These are phyloP conservation scores for Gamarada debralockiae DNA, from an alignment of 495 filamentous ascomycete genomes.

Conservation along the genomic window DNA sequence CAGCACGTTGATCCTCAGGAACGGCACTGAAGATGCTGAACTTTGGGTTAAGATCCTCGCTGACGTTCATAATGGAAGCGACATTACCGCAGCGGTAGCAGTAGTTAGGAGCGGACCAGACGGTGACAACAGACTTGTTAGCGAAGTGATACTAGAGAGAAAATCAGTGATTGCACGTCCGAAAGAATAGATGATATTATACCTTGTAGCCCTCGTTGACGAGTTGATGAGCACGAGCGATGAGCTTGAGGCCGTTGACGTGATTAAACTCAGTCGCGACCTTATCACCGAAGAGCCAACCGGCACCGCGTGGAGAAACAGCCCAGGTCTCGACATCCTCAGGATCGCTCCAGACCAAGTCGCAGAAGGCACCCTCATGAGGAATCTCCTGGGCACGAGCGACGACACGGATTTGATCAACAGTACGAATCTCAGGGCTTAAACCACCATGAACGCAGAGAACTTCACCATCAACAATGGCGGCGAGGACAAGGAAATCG, in stretches of 20 bases:
- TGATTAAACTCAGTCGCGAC: conserved; percentile 99
- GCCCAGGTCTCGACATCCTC: conserved; percentile 99
- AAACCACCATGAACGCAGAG: conserved; percentile 97
- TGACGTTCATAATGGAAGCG: conserved; percentile 93
- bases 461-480: conserved; percentile 95
- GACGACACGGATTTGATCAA: conserved; percentile 96
- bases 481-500: conserved; percentile 93
- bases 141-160: conserved; percentile 76
- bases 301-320: conserved; percentile 88
- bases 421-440: conserved; percentile 90
- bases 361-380: conserved; percentile 96
- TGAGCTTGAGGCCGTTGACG: conserved; percentile 90
- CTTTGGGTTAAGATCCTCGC: conserved; percentile 74
- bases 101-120: conserved; percentile 99
- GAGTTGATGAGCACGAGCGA: conserved; percentile 92
- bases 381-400: conserved; percentile 96
- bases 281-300: conserved; percentile 97
- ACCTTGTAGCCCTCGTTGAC: conserved; percentile 98
- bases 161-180: conserved; percentile 13
- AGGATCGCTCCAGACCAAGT: conserved; percentile 97
- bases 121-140: conserved; percentile 96
- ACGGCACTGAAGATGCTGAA: conserved; percentile 97
- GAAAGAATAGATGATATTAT: conserved; percentile 1
- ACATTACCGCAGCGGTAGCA: conserved; percentile 98
- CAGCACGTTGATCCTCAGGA: conserved; percentile 82